phyloP scores from a whole-genome alignment of 192 early-diverging fungal species.

The Rhizophagus clarus region DNA sequence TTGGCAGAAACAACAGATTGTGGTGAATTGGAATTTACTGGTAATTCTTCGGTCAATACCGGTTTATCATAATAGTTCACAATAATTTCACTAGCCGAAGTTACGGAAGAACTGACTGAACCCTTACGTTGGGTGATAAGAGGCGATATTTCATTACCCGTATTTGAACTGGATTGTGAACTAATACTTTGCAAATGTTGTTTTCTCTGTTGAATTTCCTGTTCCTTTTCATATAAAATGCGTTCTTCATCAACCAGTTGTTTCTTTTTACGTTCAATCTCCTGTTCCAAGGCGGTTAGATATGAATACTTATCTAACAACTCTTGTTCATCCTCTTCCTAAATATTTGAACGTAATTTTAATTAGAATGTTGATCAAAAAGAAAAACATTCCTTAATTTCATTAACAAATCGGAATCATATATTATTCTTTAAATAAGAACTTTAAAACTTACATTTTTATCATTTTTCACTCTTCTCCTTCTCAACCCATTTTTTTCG shows the following conservation, averaged over 20 bases:
- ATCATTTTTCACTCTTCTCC: neutral
- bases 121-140: neutral
- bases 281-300: slow-evolving; percentile 26
- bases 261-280: slow-evolving; percentile 29
- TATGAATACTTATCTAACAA: slow-evolving; percentile 21
- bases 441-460: neutral
- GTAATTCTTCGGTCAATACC: neutral
- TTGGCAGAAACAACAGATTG: neutral
- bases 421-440: neutral
- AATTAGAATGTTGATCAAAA: neutral
- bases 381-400: too few relatives aligned
- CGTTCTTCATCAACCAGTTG: slow-evolving; percentile 12
- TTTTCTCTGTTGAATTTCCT: neutral
- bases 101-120: neutral
- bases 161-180: neutral
- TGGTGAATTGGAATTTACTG: neutral
- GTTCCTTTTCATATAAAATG: slow-evolving; percentile 5
- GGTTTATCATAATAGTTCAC: neutral
- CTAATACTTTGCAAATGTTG: neutral
- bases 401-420: neutral
- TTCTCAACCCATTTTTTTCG: neutral
- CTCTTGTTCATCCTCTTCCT: slow-evolving; percentile 19
- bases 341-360: neutral
- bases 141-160: neutral
- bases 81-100: neutral